Percentiles rank a stretch among this genome's conserved stretches.
Conservation (phyloP, 2,329 filamentous ascomycete genomes). For the Chaetomium olivaceum region DNA sequence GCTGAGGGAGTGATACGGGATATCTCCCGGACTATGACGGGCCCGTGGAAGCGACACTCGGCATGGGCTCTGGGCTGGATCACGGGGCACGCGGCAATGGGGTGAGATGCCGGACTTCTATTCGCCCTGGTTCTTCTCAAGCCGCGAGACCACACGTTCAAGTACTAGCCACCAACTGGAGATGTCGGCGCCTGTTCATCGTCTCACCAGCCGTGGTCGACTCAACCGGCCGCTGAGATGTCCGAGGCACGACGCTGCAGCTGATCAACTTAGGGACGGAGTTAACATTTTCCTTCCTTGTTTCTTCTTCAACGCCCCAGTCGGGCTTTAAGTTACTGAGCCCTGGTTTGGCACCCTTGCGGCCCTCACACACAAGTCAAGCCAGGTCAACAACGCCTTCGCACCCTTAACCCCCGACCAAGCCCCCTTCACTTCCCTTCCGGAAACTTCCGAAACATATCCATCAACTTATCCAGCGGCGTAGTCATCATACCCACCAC, state of each 20-base stretch:
- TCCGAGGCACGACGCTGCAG: background rate
- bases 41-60: conserved; percentile 28
- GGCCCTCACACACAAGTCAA: background rate
- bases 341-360: background rate
- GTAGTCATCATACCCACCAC: conserved; percentile 55
- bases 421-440: conserved; percentile 27
- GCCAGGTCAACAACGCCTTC: background rate
- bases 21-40: conserved; percentile 17
- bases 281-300: background rate
- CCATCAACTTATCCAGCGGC: conserved; percentile 56
- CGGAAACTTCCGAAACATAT: conserved; percentile 52
- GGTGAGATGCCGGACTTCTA: background rate
- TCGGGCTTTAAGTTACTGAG: background rate
- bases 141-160: background rate
- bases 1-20: conserved; percentile 25
- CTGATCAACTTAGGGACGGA: background rate
- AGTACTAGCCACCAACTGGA: too few relatives aligned
- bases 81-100: conserved; percentile 12
- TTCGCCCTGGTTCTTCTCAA: background rate
- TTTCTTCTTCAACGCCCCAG: background rate
- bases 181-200: too few relatives aligned
- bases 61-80: conserved; percentile 31
- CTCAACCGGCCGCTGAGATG: background rate
- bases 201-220: background rate
- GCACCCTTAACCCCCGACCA: background rate